phyloP scores from a whole-genome alignment of 371 early-diverging fungal genomes.

The Mortierella sp. region DNA sequence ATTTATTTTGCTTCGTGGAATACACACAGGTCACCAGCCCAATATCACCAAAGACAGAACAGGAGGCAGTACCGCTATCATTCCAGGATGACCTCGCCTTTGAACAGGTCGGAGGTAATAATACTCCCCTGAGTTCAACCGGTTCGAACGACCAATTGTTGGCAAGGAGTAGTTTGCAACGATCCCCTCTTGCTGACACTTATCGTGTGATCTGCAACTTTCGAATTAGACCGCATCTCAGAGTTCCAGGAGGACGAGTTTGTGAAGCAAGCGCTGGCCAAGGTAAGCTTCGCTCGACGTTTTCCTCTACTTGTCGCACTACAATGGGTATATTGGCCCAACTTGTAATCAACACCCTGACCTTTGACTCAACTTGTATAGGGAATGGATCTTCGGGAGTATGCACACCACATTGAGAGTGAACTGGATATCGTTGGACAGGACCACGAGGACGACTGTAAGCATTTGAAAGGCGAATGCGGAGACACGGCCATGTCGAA shows the following conservation, averaged over 20 bases:
- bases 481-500: neutral
- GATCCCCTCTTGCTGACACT: neutral
- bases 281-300: slow-evolving; percentile 48
- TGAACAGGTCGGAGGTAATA: slow-evolving; percentile 52
- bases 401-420: slow-evolving; percentile 80
- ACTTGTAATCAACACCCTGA: neutral
- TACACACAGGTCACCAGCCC: slow-evolving; percentile 1
- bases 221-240: slow-evolving; percentile 65
- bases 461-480: slow-evolving; percentile 9
- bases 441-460: slow-evolving; percentile 82
- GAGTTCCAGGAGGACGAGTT: slow-evolving; percentile 85
- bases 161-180: neutral
- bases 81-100: slow-evolving; percentile 52
- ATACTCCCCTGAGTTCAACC: neutral
- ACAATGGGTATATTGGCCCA: neutral
- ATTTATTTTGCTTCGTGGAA: neutral
- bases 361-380: slow-evolving; percentile 17
- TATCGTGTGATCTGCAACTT: neutral
- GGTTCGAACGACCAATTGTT: neutral
- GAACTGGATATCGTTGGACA: slow-evolving; percentile 80
- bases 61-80: slow-evolving; percentile 32
- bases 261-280: slow-evolving; percentile 82
- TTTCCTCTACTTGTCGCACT: too few relatives aligned
- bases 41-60: slow-evolving; percentile 26
- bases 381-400: slow-evolving; percentile 91